These are phyloP conservation scores for Trichoderma afroharzianum DNA, from an alignment of 2,329 filamentous ascomycete genomes.

Conservation along the genomic window DNA sequence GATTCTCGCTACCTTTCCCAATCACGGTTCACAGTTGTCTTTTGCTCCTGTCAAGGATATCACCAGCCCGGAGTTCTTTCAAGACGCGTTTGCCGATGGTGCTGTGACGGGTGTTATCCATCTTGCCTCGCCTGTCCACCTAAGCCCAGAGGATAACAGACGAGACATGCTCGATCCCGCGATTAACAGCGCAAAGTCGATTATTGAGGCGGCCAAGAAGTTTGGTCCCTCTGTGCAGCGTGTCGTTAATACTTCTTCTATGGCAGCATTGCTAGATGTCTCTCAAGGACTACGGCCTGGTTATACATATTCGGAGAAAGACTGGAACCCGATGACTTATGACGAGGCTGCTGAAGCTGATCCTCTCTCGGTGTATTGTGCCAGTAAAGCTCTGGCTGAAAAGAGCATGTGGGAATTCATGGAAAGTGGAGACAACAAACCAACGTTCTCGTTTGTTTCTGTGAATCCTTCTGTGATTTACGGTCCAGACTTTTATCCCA, in stretches of 20 bases:
- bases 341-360: background rate
- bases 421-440: constrained; percentile 22
- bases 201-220: background rate
- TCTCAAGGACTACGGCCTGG: background rate
- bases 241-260: background rate
- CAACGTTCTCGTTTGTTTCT: background rate
- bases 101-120: background rate
- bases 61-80: background rate
- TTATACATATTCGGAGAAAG: background rate
- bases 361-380: constrained; percentile 22
- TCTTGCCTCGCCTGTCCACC: background rate
- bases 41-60: background rate
- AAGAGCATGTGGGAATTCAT: constrained; percentile 57
- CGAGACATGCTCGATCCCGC: background rate
- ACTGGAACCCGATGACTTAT: background rate
- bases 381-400: constrained; percentile 55
- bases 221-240: background rate
- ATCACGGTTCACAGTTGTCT: background rate
- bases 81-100: background rate
- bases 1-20: background rate
- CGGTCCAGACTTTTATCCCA: background rate
- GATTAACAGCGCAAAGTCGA: background rate
- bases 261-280: background rate
- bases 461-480: background rate
- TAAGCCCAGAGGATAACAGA: background rate